Evolutionary conservation across 2,329 filamentous ascomycete genomes (phyloP).

Genomic region (Arthroderma uncinatum): DNA sequence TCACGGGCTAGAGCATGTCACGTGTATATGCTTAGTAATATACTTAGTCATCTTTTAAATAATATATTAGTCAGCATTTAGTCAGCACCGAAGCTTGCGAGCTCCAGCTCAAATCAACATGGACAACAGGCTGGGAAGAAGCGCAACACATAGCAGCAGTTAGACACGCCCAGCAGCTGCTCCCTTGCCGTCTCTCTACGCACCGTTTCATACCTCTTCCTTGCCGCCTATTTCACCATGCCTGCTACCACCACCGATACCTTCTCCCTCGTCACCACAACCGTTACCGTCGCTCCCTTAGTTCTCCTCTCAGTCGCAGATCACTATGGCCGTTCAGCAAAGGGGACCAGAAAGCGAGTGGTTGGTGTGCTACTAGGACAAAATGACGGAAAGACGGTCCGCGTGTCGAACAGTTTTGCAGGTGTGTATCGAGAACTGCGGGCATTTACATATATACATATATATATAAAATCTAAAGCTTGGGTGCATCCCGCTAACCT

Average conservation of each 20-base stretch:
- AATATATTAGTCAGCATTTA: not conserved
- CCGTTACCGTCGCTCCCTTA: constrained; percentile 92
- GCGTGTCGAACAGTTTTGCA: constrained; percentile 98
- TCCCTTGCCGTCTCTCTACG: not conserved
- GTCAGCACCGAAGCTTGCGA: not conserved
- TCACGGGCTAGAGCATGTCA: not conserved
- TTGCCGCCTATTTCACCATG: constrained; percentile 47
- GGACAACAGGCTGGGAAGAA: not conserved
- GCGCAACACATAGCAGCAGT: not conserved
- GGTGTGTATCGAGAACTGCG: constrained; percentile 46
- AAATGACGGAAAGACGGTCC: constrained; percentile 90
- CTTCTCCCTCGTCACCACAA: constrained; percentile 84
- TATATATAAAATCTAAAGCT: not conserved
- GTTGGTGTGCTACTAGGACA: constrained; percentile 91
- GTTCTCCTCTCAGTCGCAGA: constrained; percentile 96
- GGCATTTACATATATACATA: not conserved
- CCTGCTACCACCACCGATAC: constrained; percentile 95
- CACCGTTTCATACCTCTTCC: not conserved
- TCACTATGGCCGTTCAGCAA: constrained; percentile 90
- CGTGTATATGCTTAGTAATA: not conserved
- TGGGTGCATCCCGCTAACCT: constrained; percentile 7
- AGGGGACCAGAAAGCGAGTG: constrained; percentile 77
- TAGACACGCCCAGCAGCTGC: not conserved
- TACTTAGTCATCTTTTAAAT: not conserved
- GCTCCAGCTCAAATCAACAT: constrained; percentile 1